Evolutionary conservation across 164 flowering plant species (phyloP), one percentile per base, ranked within the genome.

Genomic region (Echeveria elegans): DNA sequence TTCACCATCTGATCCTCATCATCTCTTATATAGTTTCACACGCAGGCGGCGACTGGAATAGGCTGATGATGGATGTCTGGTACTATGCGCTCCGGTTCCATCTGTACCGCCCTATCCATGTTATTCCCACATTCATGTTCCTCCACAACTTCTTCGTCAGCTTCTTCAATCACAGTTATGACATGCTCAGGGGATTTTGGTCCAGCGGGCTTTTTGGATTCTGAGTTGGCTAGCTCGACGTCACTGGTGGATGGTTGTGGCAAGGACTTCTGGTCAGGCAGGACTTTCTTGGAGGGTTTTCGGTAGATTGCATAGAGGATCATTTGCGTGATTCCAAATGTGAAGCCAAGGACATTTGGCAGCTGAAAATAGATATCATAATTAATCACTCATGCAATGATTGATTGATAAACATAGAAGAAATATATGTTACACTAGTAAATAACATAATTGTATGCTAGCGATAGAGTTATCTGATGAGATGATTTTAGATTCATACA

Each of bases 251-350:
- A 52, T 24, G 74, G 79, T 28, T 53, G 18, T 28, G 0, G 60
- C 31, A 11, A 0, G 16, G 60, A 24, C 60, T 37, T 70, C 71
- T 36, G 37, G 10, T 78, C 79, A 0, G 80, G 67, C 64, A 69
- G 67, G 21, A 63, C 30, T 0, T 68, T 62, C 24, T 72, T 68
- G 64, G 73, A 75, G 0, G 72, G 7, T 36, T 79, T 38, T 60
- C 72, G 81, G 80, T 83, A 87, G 29, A 82, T 41, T 0, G 71
- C 6, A 76, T 87, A 89, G 19, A 89, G 65, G 16, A 81, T 69
- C 90, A 87, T 89, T 66, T 89, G 96, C 16, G 71, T 74, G 3
- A 80, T 69, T 15, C 96, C 96, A 29, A 87, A 81, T 16, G 56
- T 0, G 32, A 89, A 84, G 6, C 96, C 96, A 26, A 89, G 43